Base-by-base conservation (phyloP, 2,329 filamentous ascomycete genomes). In the Geosmithia flava region DNA sequence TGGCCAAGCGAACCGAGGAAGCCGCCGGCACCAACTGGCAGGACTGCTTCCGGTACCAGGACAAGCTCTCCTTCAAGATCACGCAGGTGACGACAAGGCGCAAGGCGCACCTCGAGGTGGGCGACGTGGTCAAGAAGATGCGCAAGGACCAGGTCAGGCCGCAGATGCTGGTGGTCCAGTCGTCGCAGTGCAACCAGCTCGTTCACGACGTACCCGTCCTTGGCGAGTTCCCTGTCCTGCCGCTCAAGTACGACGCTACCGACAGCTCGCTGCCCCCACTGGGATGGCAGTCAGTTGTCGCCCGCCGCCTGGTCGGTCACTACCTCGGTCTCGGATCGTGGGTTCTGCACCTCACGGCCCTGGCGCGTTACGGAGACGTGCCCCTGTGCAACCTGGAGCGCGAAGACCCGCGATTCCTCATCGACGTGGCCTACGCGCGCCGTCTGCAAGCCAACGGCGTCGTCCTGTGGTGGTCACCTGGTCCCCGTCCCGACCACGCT, bases 391-490 rank as follows among this genome's bases (percentile, higher is more conserved):
- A 99, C 57, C 70, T 99, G 30, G 93, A 97, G 62, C 83, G 83
- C 42, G 93, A 97, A 55, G 93, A 98, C 57, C 91, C 93, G 27
- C 81, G 88, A 3, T 97, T 93, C 68, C 69, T 98, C 48, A 98
- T 99, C 56, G 93, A 99, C 60, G 80, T 99, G 48, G 87, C 91
- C 1, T 99, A 97, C 62, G 93, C 93, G 0, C 76, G 94, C 49
- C 79, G 90, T 17, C 70, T 99, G 47, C 88, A 95, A 59, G 84
- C 86, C 54, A 95, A 91, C 59, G 89, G 90, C 49, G 87, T 98
- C 1, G 86, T 98, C 6, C 71, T 99, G 7, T 99, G 93, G 93
- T 99, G 93, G 93, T 97, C 91, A 17, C 75, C 80, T 10, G 83
- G 84, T 7, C 81, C 91, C 0, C 80, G 85, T 47, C 93, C 94